A percentile compares a stretch with the other conserved stretches of the same genome.
phyloP scores from a whole-genome alignment of 2,329 filamentous ascomycete species.

The Trichoderma asperellum region DNA sequence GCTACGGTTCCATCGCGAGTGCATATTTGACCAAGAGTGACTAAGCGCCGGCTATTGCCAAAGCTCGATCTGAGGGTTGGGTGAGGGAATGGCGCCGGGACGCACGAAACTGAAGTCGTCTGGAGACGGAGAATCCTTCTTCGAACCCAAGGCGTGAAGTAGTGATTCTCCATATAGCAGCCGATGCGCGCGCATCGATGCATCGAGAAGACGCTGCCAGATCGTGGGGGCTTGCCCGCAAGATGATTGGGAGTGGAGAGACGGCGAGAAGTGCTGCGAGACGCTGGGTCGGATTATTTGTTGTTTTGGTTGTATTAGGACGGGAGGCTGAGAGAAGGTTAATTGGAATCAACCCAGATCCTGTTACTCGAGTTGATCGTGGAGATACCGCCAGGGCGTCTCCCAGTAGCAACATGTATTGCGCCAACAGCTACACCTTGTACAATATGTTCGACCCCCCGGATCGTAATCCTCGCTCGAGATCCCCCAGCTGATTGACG shows the following conservation, averaged over 20 bases:
- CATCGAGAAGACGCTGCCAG: neutral
- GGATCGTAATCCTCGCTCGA: constrained; percentile 21
- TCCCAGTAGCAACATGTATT: neutral
- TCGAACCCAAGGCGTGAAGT: neutral
- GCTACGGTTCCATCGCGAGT: constrained; percentile 22
- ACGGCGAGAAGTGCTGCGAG: constrained; percentile 1
- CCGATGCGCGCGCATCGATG: constrained; percentile 22
- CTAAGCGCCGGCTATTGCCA: constrained; percentile 23
- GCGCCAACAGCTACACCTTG: neutral
- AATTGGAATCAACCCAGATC: constrained; percentile 4
- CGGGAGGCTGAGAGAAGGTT: constrained; percentile 9
- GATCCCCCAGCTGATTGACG: constrained; percentile 11
- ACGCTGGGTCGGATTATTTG: neutral
- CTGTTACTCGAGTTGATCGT: neutral
- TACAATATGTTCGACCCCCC: neutral
- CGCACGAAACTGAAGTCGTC: constrained; percentile 2
- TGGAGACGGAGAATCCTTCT: neutral
- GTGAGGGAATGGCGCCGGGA: constrained; percentile 10
- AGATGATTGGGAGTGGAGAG: constrained; percentile 18
- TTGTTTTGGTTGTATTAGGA: neutral
- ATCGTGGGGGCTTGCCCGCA: constrained; percentile 12
- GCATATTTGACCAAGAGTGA: constrained; percentile 14
- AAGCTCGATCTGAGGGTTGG: neutral
- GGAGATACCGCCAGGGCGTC: neutral
- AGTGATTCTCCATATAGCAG: constrained; percentile 5